These are phyloP conservation scores for Bullera alba DNA, from an alignment of 768 basidiomycete species.

Conservation along the genomic window DNA sequence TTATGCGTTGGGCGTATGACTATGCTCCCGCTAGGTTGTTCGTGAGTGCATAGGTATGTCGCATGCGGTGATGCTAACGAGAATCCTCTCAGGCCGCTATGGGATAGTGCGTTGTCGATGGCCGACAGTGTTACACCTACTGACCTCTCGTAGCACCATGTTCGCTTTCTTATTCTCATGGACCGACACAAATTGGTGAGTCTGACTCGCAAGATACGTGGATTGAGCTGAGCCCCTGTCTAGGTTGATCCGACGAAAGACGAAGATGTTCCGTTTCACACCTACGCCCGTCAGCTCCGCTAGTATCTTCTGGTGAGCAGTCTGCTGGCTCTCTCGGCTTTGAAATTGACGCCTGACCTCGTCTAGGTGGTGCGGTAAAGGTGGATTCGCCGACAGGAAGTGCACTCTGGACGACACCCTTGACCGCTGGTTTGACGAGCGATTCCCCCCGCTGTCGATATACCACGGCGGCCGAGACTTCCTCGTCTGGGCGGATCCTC, in stretches of 20 bases:
- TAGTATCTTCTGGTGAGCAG: slow-evolving; percentile 44
- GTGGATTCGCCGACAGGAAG: slow-evolving; percentile 49
- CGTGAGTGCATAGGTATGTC: slow-evolving; percentile 21
- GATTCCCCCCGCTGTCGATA: slow-evolving; percentile 51
- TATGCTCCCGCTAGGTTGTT: slow-evolving; percentile 49
- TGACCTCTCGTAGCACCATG: slow-evolving; percentile 43
- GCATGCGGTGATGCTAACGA: neutral
- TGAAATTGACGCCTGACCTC: neutral
- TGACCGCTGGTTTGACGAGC: slow-evolving; percentile 50
- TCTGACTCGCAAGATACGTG: neutral
- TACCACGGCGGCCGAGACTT: slow-evolving; percentile 50
- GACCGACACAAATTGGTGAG: slow-evolving; percentile 52
- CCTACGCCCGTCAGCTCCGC: slow-evolving; percentile 51
- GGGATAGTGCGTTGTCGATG: slow-evolving; percentile 45
- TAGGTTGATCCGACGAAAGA: slow-evolving; percentile 50
- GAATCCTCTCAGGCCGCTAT: slow-evolving; percentile 25
- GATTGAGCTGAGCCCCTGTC: neutral
- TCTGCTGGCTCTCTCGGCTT: neutral
- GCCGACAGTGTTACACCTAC: neutral
- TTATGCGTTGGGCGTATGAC: slow-evolving; percentile 52
- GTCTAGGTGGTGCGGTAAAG: slow-evolving; percentile 52
- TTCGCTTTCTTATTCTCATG: slow-evolving; percentile 52
- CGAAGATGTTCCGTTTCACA: slow-evolving; percentile 54
- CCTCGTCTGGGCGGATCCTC: slow-evolving; percentile 49
- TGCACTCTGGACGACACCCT: slow-evolving; percentile 48